Conservation (phyloP, 2,329 filamentous ascomycete genomes). For the Penicillium sp. region DNA sequence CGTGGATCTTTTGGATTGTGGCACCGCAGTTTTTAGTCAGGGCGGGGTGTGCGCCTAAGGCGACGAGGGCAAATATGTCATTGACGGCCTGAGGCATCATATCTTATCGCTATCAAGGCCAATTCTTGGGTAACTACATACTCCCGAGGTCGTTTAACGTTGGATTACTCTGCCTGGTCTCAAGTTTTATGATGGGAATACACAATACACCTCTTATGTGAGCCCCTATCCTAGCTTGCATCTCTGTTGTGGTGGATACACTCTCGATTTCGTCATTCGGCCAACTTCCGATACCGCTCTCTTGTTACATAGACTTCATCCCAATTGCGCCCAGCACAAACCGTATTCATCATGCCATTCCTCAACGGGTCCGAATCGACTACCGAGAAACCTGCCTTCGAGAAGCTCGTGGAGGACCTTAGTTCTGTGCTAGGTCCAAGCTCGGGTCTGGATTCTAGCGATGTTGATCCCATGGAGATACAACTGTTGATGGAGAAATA, state of each 20-base stretch:
- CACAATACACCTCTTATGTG: background rate
- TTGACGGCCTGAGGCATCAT: conserved; percentile 7
- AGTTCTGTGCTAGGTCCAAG: conserved; percentile 73
- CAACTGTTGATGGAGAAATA: conserved; percentile 73
- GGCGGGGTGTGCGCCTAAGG: conserved; percentile 27
- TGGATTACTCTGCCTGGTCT: background rate
- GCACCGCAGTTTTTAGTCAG: conserved; percentile 30
- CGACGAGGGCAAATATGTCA: conserved; percentile 21
- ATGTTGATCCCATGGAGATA: conserved; percentile 72
- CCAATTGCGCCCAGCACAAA: background rate
- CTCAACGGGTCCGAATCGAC: conserved; percentile 20
- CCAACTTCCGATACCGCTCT: conserved; percentile 4
- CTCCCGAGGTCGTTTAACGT: background rate
- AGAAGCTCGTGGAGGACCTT: conserved; percentile 69
- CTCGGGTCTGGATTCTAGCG: conserved; percentile 76
- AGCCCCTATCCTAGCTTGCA: background rate
- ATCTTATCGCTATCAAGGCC: conserved; percentile 13
- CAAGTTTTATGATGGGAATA: background rate
- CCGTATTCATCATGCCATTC: conserved; percentile 30
- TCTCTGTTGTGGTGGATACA: background rate
- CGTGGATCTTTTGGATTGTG: conserved; percentile 30
- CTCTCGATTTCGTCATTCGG: background rate
- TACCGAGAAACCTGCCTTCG: conserved; percentile 48
- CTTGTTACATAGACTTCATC: background rate
- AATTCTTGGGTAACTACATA: background rate